Percentiles rank a stretch among this genome's conserved stretches.
phyloP scores from a whole-genome alignment of 176 grass and related monocot genomes.

The Bolboschoenus planiculmis region DNA sequence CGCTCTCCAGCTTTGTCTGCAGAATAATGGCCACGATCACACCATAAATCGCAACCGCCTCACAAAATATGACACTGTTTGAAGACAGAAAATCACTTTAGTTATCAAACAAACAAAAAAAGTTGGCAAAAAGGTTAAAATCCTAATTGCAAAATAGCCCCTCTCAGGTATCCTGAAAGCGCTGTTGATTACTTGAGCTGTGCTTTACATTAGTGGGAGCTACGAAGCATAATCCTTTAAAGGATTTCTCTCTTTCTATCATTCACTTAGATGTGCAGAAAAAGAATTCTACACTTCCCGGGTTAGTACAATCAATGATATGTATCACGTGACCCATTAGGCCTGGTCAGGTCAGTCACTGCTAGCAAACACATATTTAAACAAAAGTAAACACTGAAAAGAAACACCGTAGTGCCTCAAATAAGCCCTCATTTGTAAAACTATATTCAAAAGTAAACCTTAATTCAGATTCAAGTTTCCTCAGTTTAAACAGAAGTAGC shows the following conservation, averaged over 20 bases:
- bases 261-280: background rate
- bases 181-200: background rate
- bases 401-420: background rate
- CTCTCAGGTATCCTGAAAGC: background rate
- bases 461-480: background rate
- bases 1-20: constrained; percentile 97
- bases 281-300: background rate
- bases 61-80: constrained; percentile 97
- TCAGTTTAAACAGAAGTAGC: background rate
- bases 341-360: background rate
- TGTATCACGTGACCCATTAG: background rate
- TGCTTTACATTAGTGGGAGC: background rate
- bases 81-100: background rate
- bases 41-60: constrained; percentile 98
- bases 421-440: background rate
- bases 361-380: background rate
- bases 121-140: background rate
- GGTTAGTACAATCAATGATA: background rate
- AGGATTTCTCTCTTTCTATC: background rate
- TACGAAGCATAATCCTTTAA: background rate
- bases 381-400: background rate
- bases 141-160: background rate
- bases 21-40: constrained; percentile 98
- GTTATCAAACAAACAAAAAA: background rate
- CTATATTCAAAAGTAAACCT: background rate